phyloP scores from a whole-genome alignment of 1,139 yeast species.

The Spencermartinsiella ligniputridi region DNA sequence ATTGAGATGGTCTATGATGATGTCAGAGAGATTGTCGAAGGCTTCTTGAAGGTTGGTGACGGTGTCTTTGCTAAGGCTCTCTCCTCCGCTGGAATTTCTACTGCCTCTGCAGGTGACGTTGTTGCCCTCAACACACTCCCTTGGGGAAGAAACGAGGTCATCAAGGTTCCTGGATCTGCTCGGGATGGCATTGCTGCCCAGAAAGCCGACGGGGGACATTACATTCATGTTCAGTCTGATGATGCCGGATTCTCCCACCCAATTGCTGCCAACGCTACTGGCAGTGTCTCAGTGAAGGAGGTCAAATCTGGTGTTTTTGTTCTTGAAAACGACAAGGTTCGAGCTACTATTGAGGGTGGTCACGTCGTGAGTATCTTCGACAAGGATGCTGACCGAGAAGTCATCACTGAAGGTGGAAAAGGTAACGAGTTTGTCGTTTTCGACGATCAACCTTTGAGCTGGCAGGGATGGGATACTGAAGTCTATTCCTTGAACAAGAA shows the following conservation, averaged over 20 bases:
- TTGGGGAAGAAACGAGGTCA: conserved; percentile 59
- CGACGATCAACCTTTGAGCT: conserved; percentile 81
- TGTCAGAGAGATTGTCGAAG: conserved; percentile 66
- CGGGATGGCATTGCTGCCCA: conserved; percentile 29
- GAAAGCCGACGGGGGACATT: conserved; percentile 9
- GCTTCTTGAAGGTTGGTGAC: conserved; percentile 33
- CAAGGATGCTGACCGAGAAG: conserved; percentile 53
- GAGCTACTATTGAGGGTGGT: conserved; percentile 58
- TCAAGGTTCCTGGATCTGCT: conserved; percentile 32
- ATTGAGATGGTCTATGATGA: conserved; percentile 91
- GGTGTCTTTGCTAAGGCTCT: conserved; percentile 43
- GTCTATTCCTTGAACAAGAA: conserved; percentile 68
- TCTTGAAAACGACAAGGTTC: conserved; percentile 54
- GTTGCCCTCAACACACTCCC: conserved; percentile 52
- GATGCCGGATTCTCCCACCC: conserved; percentile 18
- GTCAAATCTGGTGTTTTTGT: conserved; percentile 31
- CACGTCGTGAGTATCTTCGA: conserved; percentile 61
- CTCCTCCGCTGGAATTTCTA: conserved; percentile 3
- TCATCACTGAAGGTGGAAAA: conserved; percentile 56
- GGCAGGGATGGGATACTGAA: conserved; percentile 97
- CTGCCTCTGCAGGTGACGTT: conserved; percentile 15
- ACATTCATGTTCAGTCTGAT: conserved; percentile 13
- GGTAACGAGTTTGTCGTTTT: conserved; percentile 73
- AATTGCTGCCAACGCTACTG: neutral
- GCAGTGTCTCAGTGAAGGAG: conserved; percentile 29